Conservation (phyloP, 192 early-diverging fungal genomes). For the Rhizophagus prolifer region DNA sequence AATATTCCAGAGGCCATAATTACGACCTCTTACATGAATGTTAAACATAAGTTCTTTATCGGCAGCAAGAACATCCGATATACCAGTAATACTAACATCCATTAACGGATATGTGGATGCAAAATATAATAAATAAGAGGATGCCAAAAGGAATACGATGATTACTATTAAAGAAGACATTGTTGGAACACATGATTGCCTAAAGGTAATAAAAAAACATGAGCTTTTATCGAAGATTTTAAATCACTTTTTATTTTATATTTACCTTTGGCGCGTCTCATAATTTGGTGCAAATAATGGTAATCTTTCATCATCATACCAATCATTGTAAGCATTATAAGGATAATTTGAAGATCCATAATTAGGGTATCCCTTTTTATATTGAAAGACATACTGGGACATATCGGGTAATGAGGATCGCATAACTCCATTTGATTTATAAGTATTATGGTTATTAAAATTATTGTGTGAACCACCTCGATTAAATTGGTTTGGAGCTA, state of each 20-base stretch:
- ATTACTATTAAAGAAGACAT: constrained; percentile 12
- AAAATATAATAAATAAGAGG: constrained; percentile 41
- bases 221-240: background rate
- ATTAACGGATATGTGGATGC: constrained; percentile 47
- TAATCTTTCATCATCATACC: constrained; percentile 14
- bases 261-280: background rate
- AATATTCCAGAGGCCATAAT: constrained; percentile 59
- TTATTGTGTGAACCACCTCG: background rate
- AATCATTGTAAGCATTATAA: background rate
- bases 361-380: constrained; percentile 19
- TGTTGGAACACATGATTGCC: background rate
- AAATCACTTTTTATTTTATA: background rate
- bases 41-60: constrained; percentile 71
- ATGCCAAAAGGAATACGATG: constrained; percentile 24
- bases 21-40: constrained; percentile 56
- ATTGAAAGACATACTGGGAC: constrained; percentile 8
- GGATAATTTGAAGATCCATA: constrained; percentile 16
- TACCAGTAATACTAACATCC: constrained; percentile 46
- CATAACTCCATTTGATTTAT: constrained; percentile 26
- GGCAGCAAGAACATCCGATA: constrained; percentile 61
- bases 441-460: background rate
- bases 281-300: constrained; percentile 24
- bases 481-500: background rate
- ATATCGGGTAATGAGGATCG: constrained; percentile 23
- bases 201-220: background rate